Evolutionary conservation across 2,329 filamentous ascomycete species (phyloP).

Genomic region (Exophiala viscosa): DNA sequence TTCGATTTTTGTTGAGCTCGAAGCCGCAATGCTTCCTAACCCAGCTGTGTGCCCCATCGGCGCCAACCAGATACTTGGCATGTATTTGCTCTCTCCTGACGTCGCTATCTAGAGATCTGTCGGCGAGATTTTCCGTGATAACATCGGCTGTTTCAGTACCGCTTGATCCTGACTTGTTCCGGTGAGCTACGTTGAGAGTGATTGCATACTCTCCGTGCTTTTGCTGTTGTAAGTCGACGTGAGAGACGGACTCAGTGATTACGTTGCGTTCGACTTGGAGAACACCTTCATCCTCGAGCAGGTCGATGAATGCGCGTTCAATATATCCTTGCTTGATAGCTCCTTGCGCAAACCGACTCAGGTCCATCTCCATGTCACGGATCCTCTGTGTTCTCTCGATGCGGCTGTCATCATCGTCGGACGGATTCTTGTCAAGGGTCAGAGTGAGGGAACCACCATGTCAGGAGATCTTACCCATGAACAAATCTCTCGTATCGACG

Average conservation of each 20-base stretch:
- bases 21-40: conserved; percentile 57
- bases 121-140: background rate
- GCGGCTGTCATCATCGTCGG: conserved; percentile 35
- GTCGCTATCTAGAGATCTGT: conserved; percentile 45
- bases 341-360: conserved; percentile 62
- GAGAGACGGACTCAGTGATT: conserved; percentile 53
- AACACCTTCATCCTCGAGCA: conserved; percentile 41
- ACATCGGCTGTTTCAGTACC: conserved; percentile 32
- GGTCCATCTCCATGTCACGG: conserved; percentile 59
- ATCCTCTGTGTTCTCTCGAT: conserved; percentile 59
- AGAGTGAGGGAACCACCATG: background rate
- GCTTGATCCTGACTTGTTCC: conserved; percentile 49
- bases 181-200: conserved; percentile 54
- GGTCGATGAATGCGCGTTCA: conserved; percentile 63
- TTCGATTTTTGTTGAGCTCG: conserved; percentile 53
- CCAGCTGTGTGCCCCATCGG: conserved; percentile 67
- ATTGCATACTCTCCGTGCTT: conserved; percentile 55
- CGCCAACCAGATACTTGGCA: conserved; percentile 56
- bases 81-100: conserved; percentile 6
- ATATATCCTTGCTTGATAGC: conserved; percentile 69
- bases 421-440: conserved; percentile 63
- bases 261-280: conserved; percentile 58
- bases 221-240: conserved; percentile 51
- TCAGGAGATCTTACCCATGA: conserved; percentile 42
- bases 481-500: conserved; percentile 63